Percentiles rank a stretch among this genome's conserved stretches.
Conservation (phyloP, 2,329 filamentous ascomycete genomes). For the Parastagonospora nodorum region DNA sequence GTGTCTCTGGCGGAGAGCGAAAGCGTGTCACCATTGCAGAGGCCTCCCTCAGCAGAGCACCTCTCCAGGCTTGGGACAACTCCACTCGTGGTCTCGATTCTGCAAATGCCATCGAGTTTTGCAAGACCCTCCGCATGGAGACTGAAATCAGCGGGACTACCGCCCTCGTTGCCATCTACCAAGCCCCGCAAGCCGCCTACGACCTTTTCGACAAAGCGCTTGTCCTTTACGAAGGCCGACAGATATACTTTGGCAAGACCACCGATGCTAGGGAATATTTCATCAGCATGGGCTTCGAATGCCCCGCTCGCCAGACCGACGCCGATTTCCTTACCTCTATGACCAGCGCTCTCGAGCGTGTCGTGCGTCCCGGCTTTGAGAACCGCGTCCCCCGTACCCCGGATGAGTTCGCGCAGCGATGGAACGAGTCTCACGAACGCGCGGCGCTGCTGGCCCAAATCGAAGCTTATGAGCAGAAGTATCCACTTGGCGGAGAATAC, state of each 20-base stretch:
- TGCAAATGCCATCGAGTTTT: constrained; percentile 77
- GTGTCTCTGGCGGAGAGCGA: constrained; percentile 75
- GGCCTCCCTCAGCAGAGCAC: constrained; percentile 68
- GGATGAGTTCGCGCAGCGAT: constrained; percentile 57
- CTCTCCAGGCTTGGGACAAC: constrained; percentile 78
- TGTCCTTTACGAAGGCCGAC: constrained; percentile 69
- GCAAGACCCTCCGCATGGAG: constrained; percentile 69
- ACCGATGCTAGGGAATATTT: constrained; percentile 72
- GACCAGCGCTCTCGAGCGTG: constrained; percentile 58
- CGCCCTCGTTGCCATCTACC: constrained; percentile 74
- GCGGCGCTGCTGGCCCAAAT: constrained; percentile 51
- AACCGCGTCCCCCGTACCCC: constrained; percentile 54
- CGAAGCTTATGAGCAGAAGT: constrained; percentile 53
- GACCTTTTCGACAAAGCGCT: constrained; percentile 73
- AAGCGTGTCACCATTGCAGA: constrained; percentile 85
- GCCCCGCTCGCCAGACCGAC: constrained; percentile 72
- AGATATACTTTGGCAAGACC: constrained; percentile 72
- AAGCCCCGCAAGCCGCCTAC: constrained; percentile 71
- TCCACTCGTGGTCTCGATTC: constrained; percentile 75
- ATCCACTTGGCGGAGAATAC: constrained; percentile 52
- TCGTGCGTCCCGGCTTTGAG: constrained; percentile 52
- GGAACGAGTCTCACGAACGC: constrained; percentile 60
- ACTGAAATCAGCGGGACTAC: constrained; percentile 70
- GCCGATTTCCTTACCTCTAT: constrained; percentile 80
- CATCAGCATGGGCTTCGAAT: constrained; percentile 71